Evolutionary conservation across 192 early-diverging fungal genomes (phyloP), one percentile per base, ranked within the genome.

Genomic region (Backusella liffmaniae): DNA sequence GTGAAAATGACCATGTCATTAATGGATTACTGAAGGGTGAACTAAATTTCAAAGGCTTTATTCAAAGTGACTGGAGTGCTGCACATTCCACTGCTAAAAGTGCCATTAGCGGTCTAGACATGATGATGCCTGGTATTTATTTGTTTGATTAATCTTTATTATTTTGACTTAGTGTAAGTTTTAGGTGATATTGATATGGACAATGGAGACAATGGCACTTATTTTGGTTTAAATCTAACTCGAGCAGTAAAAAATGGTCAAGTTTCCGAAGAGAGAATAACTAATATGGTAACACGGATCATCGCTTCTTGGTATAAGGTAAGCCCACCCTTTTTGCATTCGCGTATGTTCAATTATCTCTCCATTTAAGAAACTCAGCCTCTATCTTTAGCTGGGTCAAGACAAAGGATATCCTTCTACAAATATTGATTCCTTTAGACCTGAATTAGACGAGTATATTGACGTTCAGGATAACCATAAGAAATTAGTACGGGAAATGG

Each of bases 41-140:
- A 49, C 46, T 91, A 36, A 79, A 76, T 12, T 91, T 92, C 73
- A 51, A 84, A 21, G 90, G 88, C 2, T 92, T 92, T 23, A 21
- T 68, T 21, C 67, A 68, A n/a, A 37, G 34, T 39, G 67, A 68
- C 70, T 92, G 89, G 89, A 77, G 82, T 67, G 90, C 89, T 72
- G 67, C 81, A 16, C 73, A 84, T 34, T 73, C 66, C 15, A 73
- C 67, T 12, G 39, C 36, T 12, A 59, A 53, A 39, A 65, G 81
- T 32, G 72, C 72, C 6, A 66, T 76, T 29, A 73, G 65, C 76
- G 84, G 88, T 51, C 73, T 85, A 26, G 90, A 92, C 73, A 88
- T 92, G 85, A 87, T 85, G 70, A 90, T 90, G 89, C 85, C 89
- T 9, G 53, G 53, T 56, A 56, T 56, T 56, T 56, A 56, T 21